Conservation (phyloP, 805 yeast genomes). For the Pichia cabralensis region DNA sequence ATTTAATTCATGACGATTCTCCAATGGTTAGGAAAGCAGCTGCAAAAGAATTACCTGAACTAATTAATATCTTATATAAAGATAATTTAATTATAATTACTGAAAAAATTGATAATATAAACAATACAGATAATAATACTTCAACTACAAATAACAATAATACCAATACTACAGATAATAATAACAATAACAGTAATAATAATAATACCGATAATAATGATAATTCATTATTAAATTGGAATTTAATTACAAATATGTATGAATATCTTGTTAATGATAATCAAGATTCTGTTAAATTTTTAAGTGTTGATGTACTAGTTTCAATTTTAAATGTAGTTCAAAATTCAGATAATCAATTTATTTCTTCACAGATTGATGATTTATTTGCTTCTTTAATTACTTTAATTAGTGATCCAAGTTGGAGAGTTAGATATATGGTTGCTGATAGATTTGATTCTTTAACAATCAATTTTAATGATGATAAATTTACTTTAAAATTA, state of each 20-base stretch:
- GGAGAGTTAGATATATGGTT: constrained; percentile 98
- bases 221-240: constrained; percentile 36
- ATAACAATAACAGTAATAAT: constrained; percentile 39
- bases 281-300: constrained; percentile 90
- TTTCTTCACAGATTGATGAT: constrained; percentile 50
- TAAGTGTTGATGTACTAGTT: constrained; percentile 80
- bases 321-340: constrained; percentile 51
- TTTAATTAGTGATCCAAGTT: constrained; percentile 78
- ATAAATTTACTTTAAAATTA: constrained; percentile 47
- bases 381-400: constrained; percentile 56
- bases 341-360: constrained; percentile 46
- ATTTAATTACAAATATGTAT: constrained; percentile 72
- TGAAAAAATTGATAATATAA: constrained; percentile 39
- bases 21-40: constrained; percentile 98
- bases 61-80: constrained; percentile 46
- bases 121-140: constrained; percentile 27
- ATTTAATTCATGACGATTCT: constrained; percentile 77
- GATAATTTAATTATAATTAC: constrained; percentile 13
- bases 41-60: constrained; percentile 69
- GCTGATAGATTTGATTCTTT: constrained; percentile 84
- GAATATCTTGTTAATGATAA: constrained; percentile 67
- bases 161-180: constrained; percentile 29
- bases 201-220: neutral
- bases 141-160: constrained; percentile 2
- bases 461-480: constrained; percentile 51